Percentiles rank a stretch among this genome's conserved stretches.
Conservation (phyloP, 106 monocot genomes). For the Alisma plantagoaquatica region DNA sequence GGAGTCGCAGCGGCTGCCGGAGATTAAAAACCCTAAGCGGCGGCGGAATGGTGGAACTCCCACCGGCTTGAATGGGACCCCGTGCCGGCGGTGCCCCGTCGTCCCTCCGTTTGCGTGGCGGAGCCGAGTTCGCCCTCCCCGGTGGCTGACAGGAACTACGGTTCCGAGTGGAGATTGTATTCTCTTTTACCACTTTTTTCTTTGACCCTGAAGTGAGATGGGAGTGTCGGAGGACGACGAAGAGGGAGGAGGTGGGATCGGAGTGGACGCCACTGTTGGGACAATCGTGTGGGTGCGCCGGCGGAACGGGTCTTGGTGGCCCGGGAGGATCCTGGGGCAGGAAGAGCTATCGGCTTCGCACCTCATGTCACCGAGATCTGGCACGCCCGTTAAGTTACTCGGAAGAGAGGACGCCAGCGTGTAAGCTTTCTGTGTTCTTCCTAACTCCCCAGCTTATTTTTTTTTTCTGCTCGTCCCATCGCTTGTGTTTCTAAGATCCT, state of each 20-base stretch:
- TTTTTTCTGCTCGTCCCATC: background rate
- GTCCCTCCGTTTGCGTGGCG: slow-evolving; percentile 4
- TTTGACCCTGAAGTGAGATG: slow-evolving; percentile 5
- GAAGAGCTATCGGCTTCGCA: slow-evolving; percentile 83
- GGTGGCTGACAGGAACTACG: too few species aligned
- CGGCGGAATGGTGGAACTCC: too few species aligned
- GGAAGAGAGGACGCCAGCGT: slow-evolving; percentile 96
- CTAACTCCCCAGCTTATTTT: background rate
- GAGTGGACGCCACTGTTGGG: slow-evolving; percentile 27
- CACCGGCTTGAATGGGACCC: too few species aligned
- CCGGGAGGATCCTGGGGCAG: slow-evolving; percentile 80
- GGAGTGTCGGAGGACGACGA: slow-evolving; percentile 20
- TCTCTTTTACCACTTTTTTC: too few species aligned
- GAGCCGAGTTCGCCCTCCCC: slow-evolving; percentile 5
- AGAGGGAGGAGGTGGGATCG: slow-evolving; percentile 14
- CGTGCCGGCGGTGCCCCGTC: background rate
- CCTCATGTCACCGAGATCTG: slow-evolving; percentile 91
- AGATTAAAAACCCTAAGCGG: too few species aligned
- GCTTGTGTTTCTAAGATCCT: background rate
- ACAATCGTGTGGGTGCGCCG: slow-evolving; percentile 89
- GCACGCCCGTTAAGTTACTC: slow-evolving; percentile 90
- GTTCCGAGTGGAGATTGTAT: too few species aligned
- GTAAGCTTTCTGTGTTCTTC: slow-evolving; percentile 37
- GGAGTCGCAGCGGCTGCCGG: too few species aligned
- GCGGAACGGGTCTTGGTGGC: slow-evolving; percentile 97